phyloP scores from a whole-genome alignment of 23 red algal genomes.

The Agarophyton chilense region DNA sequence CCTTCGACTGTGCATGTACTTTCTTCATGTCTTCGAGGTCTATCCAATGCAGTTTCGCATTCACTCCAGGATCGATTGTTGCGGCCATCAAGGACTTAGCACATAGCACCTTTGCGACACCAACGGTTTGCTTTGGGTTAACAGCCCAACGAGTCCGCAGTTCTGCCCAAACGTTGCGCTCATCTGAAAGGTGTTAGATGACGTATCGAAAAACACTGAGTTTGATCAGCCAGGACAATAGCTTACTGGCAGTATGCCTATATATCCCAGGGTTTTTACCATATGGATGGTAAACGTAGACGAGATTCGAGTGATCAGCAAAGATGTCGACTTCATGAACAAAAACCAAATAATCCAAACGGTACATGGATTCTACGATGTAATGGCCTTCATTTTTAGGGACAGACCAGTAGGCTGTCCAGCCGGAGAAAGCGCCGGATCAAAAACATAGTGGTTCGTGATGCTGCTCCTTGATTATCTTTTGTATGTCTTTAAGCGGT shows the following conservation, averaged over 20 bases:
- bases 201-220: conserved; percentile 2
- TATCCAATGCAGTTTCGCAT: neutral
- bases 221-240: conserved; percentile 14
- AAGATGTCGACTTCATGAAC: conserved; percentile 25
- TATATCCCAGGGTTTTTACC: neutral
- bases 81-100: neutral
- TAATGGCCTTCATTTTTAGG: conserved; percentile 12
- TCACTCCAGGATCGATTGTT: neutral
- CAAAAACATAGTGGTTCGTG: conserved; percentile 52
- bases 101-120: neutral
- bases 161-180: conserved; percentile 24
- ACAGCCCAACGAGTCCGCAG: conserved; percentile 28
- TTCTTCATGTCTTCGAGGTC: neutral
- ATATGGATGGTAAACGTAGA: conserved; percentile 1
- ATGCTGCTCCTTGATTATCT: neutral
- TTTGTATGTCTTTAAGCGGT: neutral
- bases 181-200: neutral
- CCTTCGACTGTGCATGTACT: neutral
- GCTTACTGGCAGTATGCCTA: conserved; percentile 31
- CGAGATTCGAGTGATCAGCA: conserved; percentile 29
- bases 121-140: neutral
- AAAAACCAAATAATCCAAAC: conserved; percentile 4
- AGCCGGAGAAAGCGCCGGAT: conserved; percentile 7
- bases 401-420: conserved; percentile 6
- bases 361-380: conserved; percentile 14